Base-by-base conservation (phyloP, 2,329 filamentous ascomycete species). In the Salinomyces thailandicus region DNA sequence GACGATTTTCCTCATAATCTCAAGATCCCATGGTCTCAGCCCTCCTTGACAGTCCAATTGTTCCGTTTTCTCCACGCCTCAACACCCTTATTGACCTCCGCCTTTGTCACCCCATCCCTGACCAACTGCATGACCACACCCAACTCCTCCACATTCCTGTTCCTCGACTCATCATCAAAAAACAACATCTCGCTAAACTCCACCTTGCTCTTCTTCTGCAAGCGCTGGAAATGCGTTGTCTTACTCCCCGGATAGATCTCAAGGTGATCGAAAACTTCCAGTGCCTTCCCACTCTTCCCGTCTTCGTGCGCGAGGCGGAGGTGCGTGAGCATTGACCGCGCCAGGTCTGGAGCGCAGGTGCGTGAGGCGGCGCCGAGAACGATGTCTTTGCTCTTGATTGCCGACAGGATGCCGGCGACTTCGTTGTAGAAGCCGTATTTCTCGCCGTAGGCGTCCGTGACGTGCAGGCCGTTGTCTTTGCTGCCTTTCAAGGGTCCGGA, bases 91-190 rank as follows among this genome's bases (percentile, higher is more conserved):
- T 93, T 86, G 14, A 95, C 64, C 64, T 91, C 86, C 1, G 68
- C 68, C 62, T 76, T 79, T 2, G 73, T 79, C 36, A 94, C 76
- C 0, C 87, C 87, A 56, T 93, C 80, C 38, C 73, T 66, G 0
- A 96, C 80, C 33, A 95, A 63, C 54, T 77, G 77, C 75, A 96
- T 93, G 0, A 81, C 83, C 3, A 93, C 81, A 0, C 87, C 87
- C 33, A 95, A 53, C 31, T 71, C 66, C 61, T 81, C 75, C 1
- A 93, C 89, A 55, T 95, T 86, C 39, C 75, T 69, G 55, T 96
- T 96, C 42, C 89, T 66, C 35, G 71, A 69, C 71, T 96, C 89
- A 51, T 96, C 89, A 50, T 96, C 89, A 48, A 96, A 96, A 60
- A 96, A 96, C 20, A 96, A 59, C 80, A 96, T 93, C 32, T 95